Conservation (phyloP, 2,329 filamentous ascomycete species). For the Fusarium avenaceum region DNA sequence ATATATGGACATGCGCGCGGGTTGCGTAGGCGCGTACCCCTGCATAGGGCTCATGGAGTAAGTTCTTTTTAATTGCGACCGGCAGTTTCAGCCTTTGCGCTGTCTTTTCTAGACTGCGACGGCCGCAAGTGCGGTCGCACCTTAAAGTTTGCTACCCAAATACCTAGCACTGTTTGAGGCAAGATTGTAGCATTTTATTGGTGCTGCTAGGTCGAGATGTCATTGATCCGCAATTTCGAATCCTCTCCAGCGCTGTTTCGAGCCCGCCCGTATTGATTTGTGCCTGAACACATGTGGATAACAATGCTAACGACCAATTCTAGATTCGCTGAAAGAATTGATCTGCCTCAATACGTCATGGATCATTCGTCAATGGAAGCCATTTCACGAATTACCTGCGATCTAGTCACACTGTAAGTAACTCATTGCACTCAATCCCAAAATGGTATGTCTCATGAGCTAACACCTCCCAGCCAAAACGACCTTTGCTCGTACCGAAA, state of each 20-base stretch:
- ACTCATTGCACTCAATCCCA: too few relatives aligned
- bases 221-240: neutral
- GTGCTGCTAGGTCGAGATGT: neutral
- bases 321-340: conserved; percentile 28
- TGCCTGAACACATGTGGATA: neutral
- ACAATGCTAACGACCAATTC: conserved; percentile 1
- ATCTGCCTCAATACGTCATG: conserved; percentile 30
- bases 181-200: neutral
- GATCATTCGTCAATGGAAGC: conserved; percentile 26
- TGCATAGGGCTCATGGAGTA: conserved; percentile 35
- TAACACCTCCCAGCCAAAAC: conserved; percentile 16
- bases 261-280: neutral
- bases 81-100: conserved; percentile 1
- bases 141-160: neutral
- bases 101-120: neutral
- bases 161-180: neutral
- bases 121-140: neutral
- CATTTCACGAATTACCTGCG: conserved; percentile 30
- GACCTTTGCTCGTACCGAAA: conserved; percentile 32
- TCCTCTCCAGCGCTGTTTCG: neutral
- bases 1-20: conserved; percentile 35
- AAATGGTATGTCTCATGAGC: neutral
- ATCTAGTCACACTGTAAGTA: conserved; percentile 24
- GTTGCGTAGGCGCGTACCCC: conserved; percentile 29
- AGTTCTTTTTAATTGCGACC: conserved; percentile 13